Evolutionary conservation across 1,284 basidiomycete species (phyloP).

Genomic region (Mycocalia duriaeana): DNA sequence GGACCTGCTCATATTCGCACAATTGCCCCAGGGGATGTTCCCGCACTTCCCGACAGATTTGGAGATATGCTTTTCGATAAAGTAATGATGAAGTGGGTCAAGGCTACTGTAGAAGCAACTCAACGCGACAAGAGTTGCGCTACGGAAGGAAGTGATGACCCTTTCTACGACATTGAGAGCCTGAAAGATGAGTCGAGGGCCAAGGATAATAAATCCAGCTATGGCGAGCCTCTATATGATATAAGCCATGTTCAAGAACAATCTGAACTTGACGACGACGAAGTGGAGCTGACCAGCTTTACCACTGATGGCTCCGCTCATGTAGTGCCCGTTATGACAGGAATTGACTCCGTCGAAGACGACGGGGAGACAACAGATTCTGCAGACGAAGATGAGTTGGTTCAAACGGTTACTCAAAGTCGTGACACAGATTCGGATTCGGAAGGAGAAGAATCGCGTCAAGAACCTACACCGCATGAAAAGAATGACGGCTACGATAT

Average conservation of each 20-base stretch:
- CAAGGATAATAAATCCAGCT: slow-evolving; percentile 15
- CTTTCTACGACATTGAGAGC: slow-evolving; percentile 85
- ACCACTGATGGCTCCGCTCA: slow-evolving; percentile 61
- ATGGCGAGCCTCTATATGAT: slow-evolving; percentile 19
- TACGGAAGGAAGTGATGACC: slow-evolving; percentile 69
- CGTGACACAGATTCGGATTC: slow-evolving; percentile 41
- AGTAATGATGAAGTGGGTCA: slow-evolving; percentile 80
- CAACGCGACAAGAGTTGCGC: slow-evolving; percentile 35
- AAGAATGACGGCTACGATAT: not conserved
- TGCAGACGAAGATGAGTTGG: slow-evolving; percentile 35
- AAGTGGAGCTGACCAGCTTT: slow-evolving; percentile 63
- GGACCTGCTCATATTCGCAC: slow-evolving; percentile 72
- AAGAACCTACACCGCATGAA: not conserved
- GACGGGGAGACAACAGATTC: slow-evolving; percentile 48
- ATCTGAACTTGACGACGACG: slow-evolving; percentile 50
- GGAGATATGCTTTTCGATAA: slow-evolving; percentile 87
- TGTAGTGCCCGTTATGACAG: slow-evolving; percentile 44
- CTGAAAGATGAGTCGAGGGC: slow-evolving; percentile 52
- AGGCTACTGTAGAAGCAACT: slow-evolving; percentile 38
- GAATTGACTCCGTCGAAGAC: slow-evolving; percentile 33
- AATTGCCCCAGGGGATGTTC: slow-evolving; percentile 78
- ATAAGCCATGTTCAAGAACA: slow-evolving; percentile 50
- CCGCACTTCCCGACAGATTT: slow-evolving; percentile 67
- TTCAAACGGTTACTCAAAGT: slow-evolving; percentile 22
- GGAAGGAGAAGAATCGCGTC: slow-evolving; percentile 14